Evolutionary conservation across 305 asterid species (phyloP).

Genomic region (Solanum hybrid): DNA sequence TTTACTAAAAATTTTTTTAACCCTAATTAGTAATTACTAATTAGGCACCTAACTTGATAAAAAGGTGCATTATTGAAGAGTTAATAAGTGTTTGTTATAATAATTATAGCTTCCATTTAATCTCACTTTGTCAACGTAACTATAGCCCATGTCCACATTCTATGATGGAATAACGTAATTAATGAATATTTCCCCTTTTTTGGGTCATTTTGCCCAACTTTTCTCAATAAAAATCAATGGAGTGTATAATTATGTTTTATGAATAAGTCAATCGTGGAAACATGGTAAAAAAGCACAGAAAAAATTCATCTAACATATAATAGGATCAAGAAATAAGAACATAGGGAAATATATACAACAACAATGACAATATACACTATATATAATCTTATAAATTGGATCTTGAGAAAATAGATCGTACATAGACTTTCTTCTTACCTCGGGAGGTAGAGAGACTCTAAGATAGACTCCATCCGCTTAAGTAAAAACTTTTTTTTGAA

Average conservation of each 20-base stretch:
- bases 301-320: not conserved
- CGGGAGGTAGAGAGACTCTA: not conserved
- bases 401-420: fast-evolving
- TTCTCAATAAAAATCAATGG: not conserved
- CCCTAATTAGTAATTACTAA: not conserved
- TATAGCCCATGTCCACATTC: not conserved
- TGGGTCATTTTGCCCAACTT: not conserved
- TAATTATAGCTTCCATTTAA: not conserved
- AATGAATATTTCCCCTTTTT: not conserved
- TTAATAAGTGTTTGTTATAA: not conserved
- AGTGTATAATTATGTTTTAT: not conserved
- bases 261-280: not conserved
- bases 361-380: no score
- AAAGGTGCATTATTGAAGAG: not conserved
- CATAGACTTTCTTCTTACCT: not conserved
- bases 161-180: not conserved
- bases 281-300: not conserved
- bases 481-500: no score
- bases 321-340: not conserved
- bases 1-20: not conserved
- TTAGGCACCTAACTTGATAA: not conserved
- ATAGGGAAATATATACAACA: not conserved
- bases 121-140: not conserved
- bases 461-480: no score
- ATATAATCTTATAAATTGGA: no score